Percentiles rank a stretch among this genome's conserved stretches.
These are phyloP conservation scores for Xenosphaeropsis pyriputrescens DNA, from an alignment of 2,329 filamentous ascomycete species.

Conservation along the genomic window DNA sequence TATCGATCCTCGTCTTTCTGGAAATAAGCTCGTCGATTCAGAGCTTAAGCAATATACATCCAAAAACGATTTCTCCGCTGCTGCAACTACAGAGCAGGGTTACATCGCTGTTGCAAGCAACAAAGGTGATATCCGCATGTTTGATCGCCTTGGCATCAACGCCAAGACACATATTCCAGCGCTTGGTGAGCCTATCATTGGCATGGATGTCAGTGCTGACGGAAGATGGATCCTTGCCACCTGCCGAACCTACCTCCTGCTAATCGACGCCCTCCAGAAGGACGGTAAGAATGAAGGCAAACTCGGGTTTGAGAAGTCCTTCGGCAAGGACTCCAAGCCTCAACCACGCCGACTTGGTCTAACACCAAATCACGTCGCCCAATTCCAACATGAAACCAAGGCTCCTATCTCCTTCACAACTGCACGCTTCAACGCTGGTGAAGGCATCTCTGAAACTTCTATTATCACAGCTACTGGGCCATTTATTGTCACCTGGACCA, in stretches of 20 bases:
- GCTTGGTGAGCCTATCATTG: slow-evolving; percentile 86
- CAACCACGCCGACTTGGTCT: slow-evolving; percentile 82
- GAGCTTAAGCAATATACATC: slow-evolving; percentile 92
- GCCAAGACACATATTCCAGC: slow-evolving; percentile 96
- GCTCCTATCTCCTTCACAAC: slow-evolving; percentile 76
- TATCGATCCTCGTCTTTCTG: slow-evolving; percentile 78
- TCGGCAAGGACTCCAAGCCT: slow-evolving; percentile 85
- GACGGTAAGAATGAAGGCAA: slow-evolving; percentile 93
- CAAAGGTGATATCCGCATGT: slow-evolving; percentile 94
- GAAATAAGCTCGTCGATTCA: slow-evolving; percentile 82
- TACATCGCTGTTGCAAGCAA: slow-evolving; percentile 95
- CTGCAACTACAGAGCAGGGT: slow-evolving; percentile 90
- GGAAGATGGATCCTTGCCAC: slow-evolving; percentile 93
- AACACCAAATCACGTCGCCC: slow-evolving; percentile 83
- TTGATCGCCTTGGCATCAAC: slow-evolving; percentile 90
- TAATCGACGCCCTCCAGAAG: slow-evolving; percentile 85
- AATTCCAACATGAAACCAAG: slow-evolving; percentile 94
- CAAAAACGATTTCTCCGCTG: slow-evolving; percentile 93
- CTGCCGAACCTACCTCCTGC: slow-evolving; percentile 83
- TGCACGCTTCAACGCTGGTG: slow-evolving; percentile 85
- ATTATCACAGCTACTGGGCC: slow-evolving; percentile 95
- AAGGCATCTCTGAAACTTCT: slow-evolving; percentile 69
- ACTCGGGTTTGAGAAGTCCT: slow-evolving; percentile 90
- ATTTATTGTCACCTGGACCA: slow-evolving; percentile 90
- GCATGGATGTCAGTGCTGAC: slow-evolving; percentile 88